Evolutionary conservation across 495 filamentous ascomycete species (phyloP), one percentile per base, ranked within the genome.

Genomic region (Trichodelitschia bisporula): DNA sequence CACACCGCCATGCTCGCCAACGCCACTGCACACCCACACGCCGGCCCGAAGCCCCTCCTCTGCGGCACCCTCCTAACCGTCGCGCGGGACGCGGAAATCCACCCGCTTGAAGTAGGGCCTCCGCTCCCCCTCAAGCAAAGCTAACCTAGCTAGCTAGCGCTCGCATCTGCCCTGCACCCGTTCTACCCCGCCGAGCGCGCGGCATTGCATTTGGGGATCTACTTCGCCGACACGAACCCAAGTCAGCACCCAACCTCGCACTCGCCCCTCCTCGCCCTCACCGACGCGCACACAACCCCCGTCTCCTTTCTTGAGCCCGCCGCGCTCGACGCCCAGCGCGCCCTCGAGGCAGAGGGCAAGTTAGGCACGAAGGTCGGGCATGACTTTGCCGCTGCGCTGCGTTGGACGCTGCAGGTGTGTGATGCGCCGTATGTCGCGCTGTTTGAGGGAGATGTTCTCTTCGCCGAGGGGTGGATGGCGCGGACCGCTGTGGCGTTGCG

Each of bases 371-470:
- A 29, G 15, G 27, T 15, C 9, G 27, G 27, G 9, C 27, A 10
- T 6, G 27, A 29, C 15, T 29, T 10, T 16, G 16, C 8, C 16
- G 15, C 14, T 16, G 27, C 27, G 15, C 6, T 29, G 6, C 8
- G 16, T 9, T 8, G 9, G 8, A 10, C 9, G 9, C 8, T 29
- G 27, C 8, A 8, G 9, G 15, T 10, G 8, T 9, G 8, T 6
- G 27, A 8, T 8, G 27, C 27, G 9, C 27, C 27, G 16, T 29
- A 29, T 16, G 16, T 29, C 16, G 27, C 27, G 9, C 8, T 29
- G 16, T 29, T 29, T 29, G 27, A 29, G 15, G 27, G 15, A 8
- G 27, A 29, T 15, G 27, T 29, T 8, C 9, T 29, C 9, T 8
- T 29, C 15, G 8, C 27, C 27, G 15, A 29, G 8, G 27, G 27